Conservation (phyloP, 2,329 filamentous ascomycete genomes). For the Blumeriella jaapii region DNA sequence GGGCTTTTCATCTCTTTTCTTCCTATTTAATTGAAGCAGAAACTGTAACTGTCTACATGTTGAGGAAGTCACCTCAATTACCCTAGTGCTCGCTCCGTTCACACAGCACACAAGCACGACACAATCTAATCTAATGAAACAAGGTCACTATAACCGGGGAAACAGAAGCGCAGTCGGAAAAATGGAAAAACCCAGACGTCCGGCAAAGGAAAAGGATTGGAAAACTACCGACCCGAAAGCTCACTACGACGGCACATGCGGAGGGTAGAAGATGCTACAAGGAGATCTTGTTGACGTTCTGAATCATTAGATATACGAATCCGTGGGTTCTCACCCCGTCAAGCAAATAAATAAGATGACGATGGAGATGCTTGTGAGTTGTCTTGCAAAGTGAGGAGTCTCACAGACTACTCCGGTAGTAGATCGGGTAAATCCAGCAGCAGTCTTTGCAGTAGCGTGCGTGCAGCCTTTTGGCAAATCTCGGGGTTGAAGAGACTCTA, state of each 20-base stretch:
- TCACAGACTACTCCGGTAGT: conserved; percentile 6
- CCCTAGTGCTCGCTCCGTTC: not conserved
- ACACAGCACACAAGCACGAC: too few species aligned
- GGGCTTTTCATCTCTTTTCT: too few species aligned
- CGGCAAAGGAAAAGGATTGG: conserved; percentile 57
- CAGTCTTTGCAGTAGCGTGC: too few species aligned
- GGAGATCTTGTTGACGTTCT: conserved; percentile 58
- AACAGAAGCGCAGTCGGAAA: conserved; percentile 43
- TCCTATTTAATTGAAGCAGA: too few species aligned
- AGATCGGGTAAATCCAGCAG: too few species aligned
- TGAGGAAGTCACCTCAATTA: too few species aligned
- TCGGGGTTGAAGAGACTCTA: too few species aligned
- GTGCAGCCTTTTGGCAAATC: too few species aligned
- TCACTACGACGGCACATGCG: conserved; percentile 50
- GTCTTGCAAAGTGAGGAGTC: conserved; percentile 38
- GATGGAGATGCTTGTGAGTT: conserved; percentile 43
- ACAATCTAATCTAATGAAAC: conserved; percentile 38
- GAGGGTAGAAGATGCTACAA: conserved; percentile 57
- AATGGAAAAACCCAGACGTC: conserved; percentile 52
- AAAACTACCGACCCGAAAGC: conserved; percentile 48
- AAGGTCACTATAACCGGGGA: conserved; percentile 63
- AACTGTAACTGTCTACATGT: too few species aligned
- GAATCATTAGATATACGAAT: conserved; percentile 60
- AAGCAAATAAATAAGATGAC: conserved; percentile 59
- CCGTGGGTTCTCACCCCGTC: conserved; percentile 53